These are phyloP conservation scores for Canna indica DNA, from an alignment of 176 grass and related monocot species.

Conservation along the genomic window DNA sequence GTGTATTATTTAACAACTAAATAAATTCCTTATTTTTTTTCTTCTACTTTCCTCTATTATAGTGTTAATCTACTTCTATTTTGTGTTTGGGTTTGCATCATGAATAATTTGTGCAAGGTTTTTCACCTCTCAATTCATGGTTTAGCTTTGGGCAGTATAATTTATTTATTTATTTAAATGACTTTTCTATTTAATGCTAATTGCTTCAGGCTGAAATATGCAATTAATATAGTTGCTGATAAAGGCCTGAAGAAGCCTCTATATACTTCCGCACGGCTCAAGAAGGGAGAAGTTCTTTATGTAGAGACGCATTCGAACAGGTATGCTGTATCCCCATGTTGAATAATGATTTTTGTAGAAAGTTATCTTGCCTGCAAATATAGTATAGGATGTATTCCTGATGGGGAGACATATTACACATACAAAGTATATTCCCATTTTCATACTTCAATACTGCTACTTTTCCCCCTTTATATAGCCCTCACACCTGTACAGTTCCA, in stretches of 20 bases:
- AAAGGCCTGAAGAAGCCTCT: conserved; percentile 86
- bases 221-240: conserved; percentile 90
- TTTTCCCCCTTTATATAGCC: too few relatives aligned
- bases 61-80: too few relatives aligned
- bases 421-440: too few relatives aligned
- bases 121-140: background rate
- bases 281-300: conserved; percentile 94
- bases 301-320: conserved; percentile 85
- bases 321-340: conserved; percentile 37
- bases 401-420: background rate
- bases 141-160: too few relatives aligned
- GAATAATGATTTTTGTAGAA: conserved; percentile 4
- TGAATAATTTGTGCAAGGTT: background rate
- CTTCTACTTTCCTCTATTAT: too few relatives aligned
- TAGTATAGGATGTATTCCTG: background rate
- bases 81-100: too few relatives aligned
- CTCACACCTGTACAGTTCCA: too few relatives aligned
- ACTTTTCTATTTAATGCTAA: conserved; percentile 12
- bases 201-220: conserved; percentile 80
- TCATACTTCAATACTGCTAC: too few relatives aligned
- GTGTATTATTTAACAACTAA: too few relatives aligned
- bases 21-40: too few relatives aligned
- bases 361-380: background rate
- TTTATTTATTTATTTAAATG: background rate
- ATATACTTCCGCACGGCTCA: conserved; percentile 82